Evolutionary conservation across 495 filamentous ascomycete genomes (phyloP), one percentile per base, ranked within the genome.

Genomic region (Polyplosphaeria fusca): DNA sequence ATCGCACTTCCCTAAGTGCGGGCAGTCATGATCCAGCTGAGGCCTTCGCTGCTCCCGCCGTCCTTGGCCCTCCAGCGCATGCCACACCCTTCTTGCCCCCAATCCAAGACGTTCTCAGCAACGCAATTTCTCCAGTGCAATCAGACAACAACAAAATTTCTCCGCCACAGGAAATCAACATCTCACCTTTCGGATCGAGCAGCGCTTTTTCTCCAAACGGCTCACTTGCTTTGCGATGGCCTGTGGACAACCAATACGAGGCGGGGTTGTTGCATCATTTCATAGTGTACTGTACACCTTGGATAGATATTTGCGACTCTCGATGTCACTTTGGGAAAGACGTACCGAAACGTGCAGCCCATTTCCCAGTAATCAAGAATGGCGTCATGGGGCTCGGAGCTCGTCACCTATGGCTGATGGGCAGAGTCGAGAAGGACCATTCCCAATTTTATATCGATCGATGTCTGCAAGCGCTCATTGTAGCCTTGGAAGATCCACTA

Each of bases 311-410:
- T 18, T 56, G 53, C 18, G 53, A 56, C 20, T 4, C 43, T 5
- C 40, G 53, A n/a, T 37, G 43, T 5, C 53, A 56, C 44, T 56
- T 56, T 25, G 53, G 18, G 16, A 56, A 49, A 42, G 53, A 56
- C 25, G 37, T 56, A 11, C 53, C 43, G 19, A 47, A 42, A 25
- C 53, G 53, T 2, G 53, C 53, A 26, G 53, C 53, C 5, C 53
- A 56, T 22, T 56, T 48, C 24, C 53, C 53, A 1, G 53, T 56
- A 14, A 56, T 56, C 16, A 22, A 40, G 19, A 47, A 42, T 28
- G 53, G 53, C 2, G 30, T 56, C 1, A 30, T 56, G 1, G 53
- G 53, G 14, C 43, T 56, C 18, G 53, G 43, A 16, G 53, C 53
- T 19, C 53, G 53, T 4, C 53, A 56, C 42, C 30, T 48, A 14